Evolutionary conservation across 176 grass and related monocot genomes (phyloP).

Genomic region (Microstegium vimineum): DNA sequence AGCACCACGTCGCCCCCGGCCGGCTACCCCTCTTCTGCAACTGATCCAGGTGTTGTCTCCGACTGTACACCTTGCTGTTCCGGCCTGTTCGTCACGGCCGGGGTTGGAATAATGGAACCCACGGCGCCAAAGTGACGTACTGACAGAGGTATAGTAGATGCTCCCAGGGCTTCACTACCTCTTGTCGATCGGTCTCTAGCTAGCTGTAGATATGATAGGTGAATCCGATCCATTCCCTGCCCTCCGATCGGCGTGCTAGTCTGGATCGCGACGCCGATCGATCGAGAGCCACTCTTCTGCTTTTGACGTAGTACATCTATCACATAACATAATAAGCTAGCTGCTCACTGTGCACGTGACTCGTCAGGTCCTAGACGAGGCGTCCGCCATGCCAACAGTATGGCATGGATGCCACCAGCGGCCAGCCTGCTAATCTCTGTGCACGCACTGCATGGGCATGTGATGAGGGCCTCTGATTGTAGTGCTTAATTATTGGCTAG

Average conservation of each 20-base stretch:
- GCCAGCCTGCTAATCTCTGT: not conserved
- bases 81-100: not conserved
- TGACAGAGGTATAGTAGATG: slow-evolving; percentile 6
- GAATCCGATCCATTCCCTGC: not conserved
- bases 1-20: not conserved
- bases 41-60: not conserved
- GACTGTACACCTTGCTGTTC: not conserved
- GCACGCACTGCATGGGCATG: slow-evolving; percentile 23
- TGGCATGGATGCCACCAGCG: not conserved
- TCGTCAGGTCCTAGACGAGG: not conserved
- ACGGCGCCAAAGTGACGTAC: not conserved
- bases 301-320: no score
- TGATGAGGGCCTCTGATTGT: slow-evolving; percentile 18
- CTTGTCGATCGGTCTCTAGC: not conserved
- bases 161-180: slow-evolving; percentile 20
- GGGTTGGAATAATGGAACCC: not conserved
- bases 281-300: no score
- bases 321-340: no score
- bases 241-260: not conserved
- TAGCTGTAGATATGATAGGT: no score
- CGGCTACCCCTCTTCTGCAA: not conserved
- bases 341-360: not conserved
- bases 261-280: not conserved
- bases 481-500: not conserved
- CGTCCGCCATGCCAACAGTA: not conserved